Base-by-base conservation (phyloP, 179 eudicot genomes). In the Vitellaria paradoxa region DNA sequence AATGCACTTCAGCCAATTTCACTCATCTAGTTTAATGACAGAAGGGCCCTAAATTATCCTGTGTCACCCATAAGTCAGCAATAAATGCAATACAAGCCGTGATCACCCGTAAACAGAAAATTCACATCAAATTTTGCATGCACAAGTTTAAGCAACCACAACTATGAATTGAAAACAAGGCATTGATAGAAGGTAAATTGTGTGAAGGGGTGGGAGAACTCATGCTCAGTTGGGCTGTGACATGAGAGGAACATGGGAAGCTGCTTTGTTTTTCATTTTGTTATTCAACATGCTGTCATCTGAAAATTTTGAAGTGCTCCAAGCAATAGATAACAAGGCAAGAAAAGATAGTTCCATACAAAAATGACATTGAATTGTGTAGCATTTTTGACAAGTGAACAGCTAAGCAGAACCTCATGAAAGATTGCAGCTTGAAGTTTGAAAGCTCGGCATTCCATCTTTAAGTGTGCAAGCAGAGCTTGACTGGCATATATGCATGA, bases 351-450 rank as follows among this genome's bases (percentile, higher is more conserved):
- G 49, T 78, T n/a, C 57, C 47, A 37, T n/a, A 60, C 64, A 60
- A 68, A 18, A 66, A 37, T 13, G 8, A n/a, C 68, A 52, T 50
- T 81, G 63, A 61, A 56, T 42, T 45, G 18, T 57, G 49, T 80
- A 86, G 86, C 88, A 74, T 77, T 73, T 75, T 82, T 84, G 13
- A 73, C 46, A 45, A 77, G 61, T n/a, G 87, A 89, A 75, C 77
- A 85, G 82, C 85, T 84, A 59, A 62, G 83, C 82, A 93, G 77
- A 46, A 93, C 93, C 79, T 89, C 89, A 6, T 77, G 78, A 77
- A 85, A 89, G 61, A 93, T 91, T 42, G 94, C 90, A 81, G 88
- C 85, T 83, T 88, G 91, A 81, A 91, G 87, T 82, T 86, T 86
- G 80, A 80, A 83, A 79, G 59, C 78, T 72, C 79, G 86, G 79